These are phyloP conservation scores for Nemania sp. DNA, from an alignment of 2,329 filamentous ascomycete species.

Conservation along the genomic window DNA sequence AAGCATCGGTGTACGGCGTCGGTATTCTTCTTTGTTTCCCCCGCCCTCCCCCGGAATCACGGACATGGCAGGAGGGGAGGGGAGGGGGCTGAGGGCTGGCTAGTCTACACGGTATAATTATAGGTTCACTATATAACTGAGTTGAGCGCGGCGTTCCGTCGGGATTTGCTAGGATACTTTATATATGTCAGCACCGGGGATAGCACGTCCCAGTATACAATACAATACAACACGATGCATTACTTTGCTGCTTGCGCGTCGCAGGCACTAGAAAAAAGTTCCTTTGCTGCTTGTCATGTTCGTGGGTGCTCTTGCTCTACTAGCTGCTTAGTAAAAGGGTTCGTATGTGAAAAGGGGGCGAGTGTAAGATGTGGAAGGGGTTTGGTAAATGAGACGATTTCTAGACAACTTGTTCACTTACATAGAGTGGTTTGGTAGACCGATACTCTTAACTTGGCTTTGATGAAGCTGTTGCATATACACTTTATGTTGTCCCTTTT, in stretches of 20 bases:
- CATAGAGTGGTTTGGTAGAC: too few species aligned
- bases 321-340: too few species aligned
- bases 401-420: too few species aligned
- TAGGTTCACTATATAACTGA: conserved; percentile 10
- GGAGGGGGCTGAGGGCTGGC: neutral
- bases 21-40: neutral
- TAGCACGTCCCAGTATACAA: neutral
- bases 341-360: too few species aligned
- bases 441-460: too few species aligned
- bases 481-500: neutral
- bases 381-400: too few species aligned
- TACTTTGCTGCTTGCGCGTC: neutral
- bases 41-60: neutral
- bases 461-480: neutral
- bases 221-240: too few species aligned
- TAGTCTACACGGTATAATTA: conserved; percentile 9
- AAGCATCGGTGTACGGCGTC: conserved; percentile 16
- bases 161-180: conserved; percentile 30
- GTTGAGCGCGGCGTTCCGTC: conserved; percentile 31
- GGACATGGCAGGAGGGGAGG: neutral
- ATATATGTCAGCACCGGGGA: conserved; percentile 3
- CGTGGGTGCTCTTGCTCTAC: neutral
- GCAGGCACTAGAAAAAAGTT: neutral
- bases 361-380: too few species aligned
- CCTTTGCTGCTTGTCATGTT: neutral